Evolutionary conservation across 208 protist genomes (phyloP), one percentile per base, ranked within the genome.

Genomic region (Novymonas esmeraldas): DNA sequence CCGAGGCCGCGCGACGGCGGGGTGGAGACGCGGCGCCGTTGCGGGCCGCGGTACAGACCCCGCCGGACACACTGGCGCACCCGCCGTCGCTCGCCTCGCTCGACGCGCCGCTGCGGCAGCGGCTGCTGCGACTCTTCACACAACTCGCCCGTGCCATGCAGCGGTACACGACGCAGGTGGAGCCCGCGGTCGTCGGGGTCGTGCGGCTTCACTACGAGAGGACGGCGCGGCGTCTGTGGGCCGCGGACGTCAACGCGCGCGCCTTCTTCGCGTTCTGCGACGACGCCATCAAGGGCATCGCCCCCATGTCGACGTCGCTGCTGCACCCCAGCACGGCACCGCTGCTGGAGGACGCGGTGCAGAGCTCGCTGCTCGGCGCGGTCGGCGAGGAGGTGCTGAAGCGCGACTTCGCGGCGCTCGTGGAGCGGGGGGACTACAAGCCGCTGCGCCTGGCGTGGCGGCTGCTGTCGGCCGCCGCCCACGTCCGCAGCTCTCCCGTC

Each of bases 191-290:
- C 26, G 59, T 91, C 18, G 14, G 31, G 6, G 44, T 75, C 2
- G 69, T 81, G 18, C 55, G 55, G 18, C 33, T 36, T 20, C 82
- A 84, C 64, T 91, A 86, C 55, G 64, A 44, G 22, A 46, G 6
- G 4, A 60, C 60, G 22, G 81, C 73, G 18, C 63, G 51, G 29
- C 38, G 57, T 13, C 64, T 87, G 75, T 82, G 64, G 71, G 44
- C 45, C 0, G 61, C 72, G 22, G 69, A 74, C 34, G 29, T 77
- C 33, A 29, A 45, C 34, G 72, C 73, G 0, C 31, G 36, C 29
- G 66, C 52, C 0, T 91, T 82, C 55, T 89, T 89, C 60, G 13
- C 29, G 7, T 76, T 72, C 39, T 76, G 81, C 13, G 64, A 85
- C 26, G 41, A 6, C 26, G 76, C 70, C 20, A 31, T 92, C 31